A percentile compares a stretch with the other conserved stretches of the same genome.
These are phyloP conservation scores for Ganoderma sinense DNA, from an alignment of 1,284 basidiomycete species.

Conservation along the genomic window DNA sequence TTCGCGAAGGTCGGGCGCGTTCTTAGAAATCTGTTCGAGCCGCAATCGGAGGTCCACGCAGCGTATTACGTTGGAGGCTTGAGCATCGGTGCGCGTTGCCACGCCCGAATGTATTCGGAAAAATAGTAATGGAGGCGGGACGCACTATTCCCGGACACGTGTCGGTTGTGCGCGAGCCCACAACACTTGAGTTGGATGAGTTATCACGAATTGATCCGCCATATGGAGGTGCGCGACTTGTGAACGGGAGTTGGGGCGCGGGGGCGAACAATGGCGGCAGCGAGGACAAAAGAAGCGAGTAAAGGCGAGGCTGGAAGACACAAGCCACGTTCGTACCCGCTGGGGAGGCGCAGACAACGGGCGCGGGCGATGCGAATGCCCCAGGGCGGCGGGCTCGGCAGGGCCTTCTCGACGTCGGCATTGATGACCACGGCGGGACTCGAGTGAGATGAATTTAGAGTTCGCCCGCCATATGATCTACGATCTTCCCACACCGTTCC, in stretches of 20 bases:
- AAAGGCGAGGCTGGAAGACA: neutral
- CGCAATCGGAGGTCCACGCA: neutral
- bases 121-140: neutral
- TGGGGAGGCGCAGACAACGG: neutral
- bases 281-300: neutral
- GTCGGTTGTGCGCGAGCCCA: neutral
- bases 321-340: neutral
- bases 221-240: neutral
- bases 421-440: neutral
- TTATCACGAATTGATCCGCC: neutral
- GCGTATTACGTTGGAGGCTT: neutral
- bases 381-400: neutral
- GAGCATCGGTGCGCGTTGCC: neutral
- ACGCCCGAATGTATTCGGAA: neutral
- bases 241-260: neutral
- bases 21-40: neutral
- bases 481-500: neutral
- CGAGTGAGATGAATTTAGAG: neutral
- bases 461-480: neutral
- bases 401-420: neutral
- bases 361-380: neutral
- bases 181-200: neutral
- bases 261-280: neutral
- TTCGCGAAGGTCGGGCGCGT: constrained; percentile 1
- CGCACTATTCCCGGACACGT: neutral